A percentile compares a stretch with the other conserved stretches of the same genome.
Conservation (phyloP, 768 basidiomycete species). For the Pleurotus giganteus region DNA sequence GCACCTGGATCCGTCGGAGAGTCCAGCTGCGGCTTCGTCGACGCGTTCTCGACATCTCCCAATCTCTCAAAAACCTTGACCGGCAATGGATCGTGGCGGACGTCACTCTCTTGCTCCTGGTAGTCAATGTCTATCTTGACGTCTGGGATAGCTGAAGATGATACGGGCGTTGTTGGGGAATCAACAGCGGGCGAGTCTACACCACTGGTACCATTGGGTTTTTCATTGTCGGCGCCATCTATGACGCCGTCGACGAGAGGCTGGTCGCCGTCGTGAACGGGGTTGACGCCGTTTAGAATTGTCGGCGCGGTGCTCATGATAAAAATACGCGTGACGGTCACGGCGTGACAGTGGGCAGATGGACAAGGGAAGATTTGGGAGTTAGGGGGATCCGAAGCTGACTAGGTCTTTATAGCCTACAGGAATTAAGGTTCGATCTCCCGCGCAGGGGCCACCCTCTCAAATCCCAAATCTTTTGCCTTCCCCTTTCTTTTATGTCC, state of each 20-base stretch:
- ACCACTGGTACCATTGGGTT: slow-evolving; percentile 30
- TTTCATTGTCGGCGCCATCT: slow-evolving; percentile 39
- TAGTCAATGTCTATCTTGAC: slow-evolving; percentile 65
- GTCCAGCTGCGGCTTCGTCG: slow-evolving; percentile 41
- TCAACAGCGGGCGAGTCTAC: slow-evolving; percentile 41
- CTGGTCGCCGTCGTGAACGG: slow-evolving; percentile 23
- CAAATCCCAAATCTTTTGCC: slow-evolving; percentile 26
- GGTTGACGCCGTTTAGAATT: slow-evolving; percentile 26
- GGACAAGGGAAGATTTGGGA: slow-evolving; percentile 66
- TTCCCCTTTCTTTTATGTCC: slow-evolving; percentile 17
- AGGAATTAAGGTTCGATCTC: slow-evolving; percentile 85
- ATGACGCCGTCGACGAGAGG: slow-evolving; percentile 22
- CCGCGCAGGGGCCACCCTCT: slow-evolving; percentile 68
- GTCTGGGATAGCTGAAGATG: slow-evolving; percentile 44
- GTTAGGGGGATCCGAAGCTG: slow-evolving; percentile 66
- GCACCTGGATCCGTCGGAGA: slow-evolving; percentile 53
- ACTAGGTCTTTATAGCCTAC: slow-evolving; percentile 79
- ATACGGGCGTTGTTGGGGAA: slow-evolving; percentile 63
- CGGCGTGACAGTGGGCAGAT: slow-evolving; percentile 51
- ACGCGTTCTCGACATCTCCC: slow-evolving; percentile 38
- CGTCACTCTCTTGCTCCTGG: slow-evolving; percentile 66
- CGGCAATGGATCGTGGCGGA: slow-evolving; percentile 56
- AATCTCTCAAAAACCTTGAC: slow-evolving; percentile 42
- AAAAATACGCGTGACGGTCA: slow-evolving; percentile 74
- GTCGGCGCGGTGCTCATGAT: slow-evolving; percentile 58